Conservation (phyloP, 306 rosid species). For the Pyrus pyrifolia region DNA sequence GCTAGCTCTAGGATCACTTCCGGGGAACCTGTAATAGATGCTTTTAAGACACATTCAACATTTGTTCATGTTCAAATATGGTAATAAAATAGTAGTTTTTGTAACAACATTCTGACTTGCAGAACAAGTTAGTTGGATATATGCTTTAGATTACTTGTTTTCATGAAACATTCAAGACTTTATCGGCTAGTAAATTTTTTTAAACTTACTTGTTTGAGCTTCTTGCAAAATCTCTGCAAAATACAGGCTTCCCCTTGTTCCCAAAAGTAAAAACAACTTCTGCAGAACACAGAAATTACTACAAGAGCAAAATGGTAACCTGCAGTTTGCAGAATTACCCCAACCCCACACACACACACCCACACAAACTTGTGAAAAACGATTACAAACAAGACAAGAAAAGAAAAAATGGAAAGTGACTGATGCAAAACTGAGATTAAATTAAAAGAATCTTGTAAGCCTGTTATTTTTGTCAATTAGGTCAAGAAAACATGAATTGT, state of each 20-base stretch:
- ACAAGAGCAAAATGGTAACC: background rate
- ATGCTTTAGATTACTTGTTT: background rate
- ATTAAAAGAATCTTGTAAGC: constrained; percentile 1
- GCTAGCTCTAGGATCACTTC: background rate
- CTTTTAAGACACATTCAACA: background rate
- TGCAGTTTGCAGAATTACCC: background rate
- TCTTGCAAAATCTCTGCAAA: background rate
- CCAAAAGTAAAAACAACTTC: background rate
- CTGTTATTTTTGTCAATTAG: constrained; percentile 5
- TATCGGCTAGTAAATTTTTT: background rate
- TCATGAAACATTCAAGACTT: background rate
- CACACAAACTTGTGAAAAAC: background rate
- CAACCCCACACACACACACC: background rate
- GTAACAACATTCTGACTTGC: background rate
- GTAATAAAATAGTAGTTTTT: background rate
- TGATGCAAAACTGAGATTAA: constrained; percentile 8
- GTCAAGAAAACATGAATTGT: background rate
- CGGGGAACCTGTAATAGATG: background rate
- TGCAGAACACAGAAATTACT: background rate
- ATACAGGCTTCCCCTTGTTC: background rate
- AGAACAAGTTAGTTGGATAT: background rate
- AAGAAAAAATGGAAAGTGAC: constrained; percentile 27
- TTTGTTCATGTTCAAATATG: background rate
- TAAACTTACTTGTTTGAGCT: background rate
- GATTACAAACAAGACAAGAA: background rate